Evolutionary conservation across 1,284 basidiomycete species (phyloP).

Genomic region (Ceratobasidium sp.): DNA sequence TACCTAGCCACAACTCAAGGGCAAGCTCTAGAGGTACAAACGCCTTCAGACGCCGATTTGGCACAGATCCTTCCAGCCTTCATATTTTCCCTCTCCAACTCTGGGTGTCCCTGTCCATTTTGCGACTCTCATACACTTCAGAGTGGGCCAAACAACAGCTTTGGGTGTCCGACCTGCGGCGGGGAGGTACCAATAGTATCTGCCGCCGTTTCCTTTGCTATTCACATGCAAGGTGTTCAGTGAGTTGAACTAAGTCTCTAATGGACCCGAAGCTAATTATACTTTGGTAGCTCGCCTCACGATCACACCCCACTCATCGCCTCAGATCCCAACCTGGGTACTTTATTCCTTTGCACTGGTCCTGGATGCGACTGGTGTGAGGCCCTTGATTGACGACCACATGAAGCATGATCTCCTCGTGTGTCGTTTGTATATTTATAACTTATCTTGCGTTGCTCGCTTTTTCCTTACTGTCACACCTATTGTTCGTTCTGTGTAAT

Average conservation of each 20-base stretch:
- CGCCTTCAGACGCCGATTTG: conserved; percentile 2
- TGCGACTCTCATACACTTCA: conserved; percentile 15
- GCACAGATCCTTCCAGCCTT: conserved; percentile 33
- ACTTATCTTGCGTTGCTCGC: background rate
- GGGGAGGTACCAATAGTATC: background rate
- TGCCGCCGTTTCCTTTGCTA: conserved; percentile 24
- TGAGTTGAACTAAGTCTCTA: background rate
- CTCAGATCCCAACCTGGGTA: conserved; percentile 27
- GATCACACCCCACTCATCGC: conserved; percentile 32
- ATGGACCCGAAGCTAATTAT: background rate
- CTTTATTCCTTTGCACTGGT: conserved; percentile 23
- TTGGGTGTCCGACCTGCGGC: conserved; percentile 10
- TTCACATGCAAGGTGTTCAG: conserved; percentile 10
- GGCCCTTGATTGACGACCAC: conserved; percentile 12
- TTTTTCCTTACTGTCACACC: background rate
- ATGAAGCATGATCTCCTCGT: background rate
- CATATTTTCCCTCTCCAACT: conserved; percentile 9
- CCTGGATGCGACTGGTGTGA: conserved; percentile 29
- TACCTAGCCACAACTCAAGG: conserved; percentile 10
- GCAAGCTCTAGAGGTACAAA: background rate
- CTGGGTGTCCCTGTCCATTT: conserved; percentile 27
- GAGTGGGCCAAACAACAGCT: conserved; percentile 28
- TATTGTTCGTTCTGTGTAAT: background rate
- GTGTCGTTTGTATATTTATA: background rate
- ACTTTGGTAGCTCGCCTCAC: background rate